Conservation (phyloP, 371 early-diverging fungal genomes). For the Mortierella sp. region DNA sequence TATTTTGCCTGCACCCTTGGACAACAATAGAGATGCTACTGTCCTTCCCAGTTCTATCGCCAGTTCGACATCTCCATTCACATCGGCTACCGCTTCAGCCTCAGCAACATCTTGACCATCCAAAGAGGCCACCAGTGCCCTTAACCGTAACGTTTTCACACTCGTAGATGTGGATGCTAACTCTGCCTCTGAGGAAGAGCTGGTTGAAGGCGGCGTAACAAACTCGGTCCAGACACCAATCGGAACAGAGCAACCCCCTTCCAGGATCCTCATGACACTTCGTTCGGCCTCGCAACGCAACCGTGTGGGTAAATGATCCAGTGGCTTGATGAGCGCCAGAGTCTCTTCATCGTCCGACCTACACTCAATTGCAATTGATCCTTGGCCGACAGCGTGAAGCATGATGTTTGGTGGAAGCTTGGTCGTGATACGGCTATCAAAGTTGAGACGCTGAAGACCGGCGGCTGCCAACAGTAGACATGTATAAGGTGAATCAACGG, state of each 20-base stretch:
- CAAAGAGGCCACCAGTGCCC: conserved; percentile 74
- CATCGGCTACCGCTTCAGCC: conserved; percentile 55
- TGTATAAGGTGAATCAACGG: conserved; percentile 72
- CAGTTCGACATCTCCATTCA: conserved; percentile 55
- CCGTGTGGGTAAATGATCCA: conserved; percentile 77
- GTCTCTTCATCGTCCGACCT: conserved; percentile 72
- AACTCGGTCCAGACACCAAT: conserved; percentile 86
- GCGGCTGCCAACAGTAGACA: conserved; percentile 93
- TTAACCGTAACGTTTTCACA: conserved; percentile 59
- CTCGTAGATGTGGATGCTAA: conserved; percentile 29
- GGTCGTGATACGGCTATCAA: conserved; percentile 77
- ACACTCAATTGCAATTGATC: conserved; percentile 91
- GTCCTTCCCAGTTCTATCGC: conserved; percentile 44
- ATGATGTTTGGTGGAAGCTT: conserved; percentile 70
- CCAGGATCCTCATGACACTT: conserved; percentile 87
- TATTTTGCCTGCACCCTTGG: conserved; percentile 54
- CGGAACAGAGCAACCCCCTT: conserved; percentile 97
- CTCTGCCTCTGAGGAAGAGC: conserved; percentile 8
- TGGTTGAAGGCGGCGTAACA: conserved; percentile 11
- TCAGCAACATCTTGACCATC: conserved; percentile 73
- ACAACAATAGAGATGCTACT: conserved; percentile 38
- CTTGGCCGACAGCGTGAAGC: conserved; percentile 95
- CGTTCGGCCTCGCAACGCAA: conserved; percentile 86
- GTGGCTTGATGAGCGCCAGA: conserved; percentile 58
- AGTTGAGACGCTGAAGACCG: conserved; percentile 81